phyloP scores from a whole-genome alignment of 2,329 filamentous ascomycete genomes.

The Beauveria asiatica region DNA sequence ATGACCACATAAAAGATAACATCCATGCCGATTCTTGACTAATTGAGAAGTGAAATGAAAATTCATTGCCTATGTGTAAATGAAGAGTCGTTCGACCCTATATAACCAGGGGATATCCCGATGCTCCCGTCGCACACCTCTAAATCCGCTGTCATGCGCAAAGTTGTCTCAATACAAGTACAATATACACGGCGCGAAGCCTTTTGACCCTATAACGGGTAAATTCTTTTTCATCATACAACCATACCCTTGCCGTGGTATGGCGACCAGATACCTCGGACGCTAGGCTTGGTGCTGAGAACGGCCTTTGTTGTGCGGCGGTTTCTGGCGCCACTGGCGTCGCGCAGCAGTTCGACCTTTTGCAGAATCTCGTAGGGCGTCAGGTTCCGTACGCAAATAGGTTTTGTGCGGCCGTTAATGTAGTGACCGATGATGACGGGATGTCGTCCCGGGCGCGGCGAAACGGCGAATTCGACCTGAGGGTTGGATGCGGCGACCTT shows the following conservation, averaged over 20 bases:
- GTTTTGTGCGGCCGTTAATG: conserved; percentile 80
- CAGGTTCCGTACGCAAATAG: conserved; percentile 83
- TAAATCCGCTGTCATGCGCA: conserved; percentile 8
- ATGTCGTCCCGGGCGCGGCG: conserved; percentile 81
- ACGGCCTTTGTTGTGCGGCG: conserved; percentile 56
- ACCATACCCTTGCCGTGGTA: conserved; percentile 53
- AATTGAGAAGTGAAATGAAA: neutral
- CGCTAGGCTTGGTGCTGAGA: conserved; percentile 54
- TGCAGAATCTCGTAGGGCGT: conserved; percentile 70
- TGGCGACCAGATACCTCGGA: conserved; percentile 63
- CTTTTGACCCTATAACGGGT: neutral
- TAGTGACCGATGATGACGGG: conserved; percentile 85
- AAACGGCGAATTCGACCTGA: conserved; percentile 83
- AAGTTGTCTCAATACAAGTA: conserved; percentile 3
- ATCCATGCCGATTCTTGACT: neutral
- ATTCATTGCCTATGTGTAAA: conserved; percentile 8
- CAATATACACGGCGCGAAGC: conserved; percentile 9
- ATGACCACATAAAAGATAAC: neutral
- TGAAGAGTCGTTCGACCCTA: conserved; percentile 6
- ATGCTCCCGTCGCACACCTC: conserved; percentile 7
- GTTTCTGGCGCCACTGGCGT: conserved; percentile 69
- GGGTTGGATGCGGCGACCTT: conserved; percentile 75
- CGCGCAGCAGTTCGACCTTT: conserved; percentile 66
- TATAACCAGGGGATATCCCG: conserved; percentile 8
- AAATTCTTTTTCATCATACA: conserved; percentile 30